Conservation (phyloP, 768 basidiomycete genomes). For the Suillus hirtellus region DNA sequence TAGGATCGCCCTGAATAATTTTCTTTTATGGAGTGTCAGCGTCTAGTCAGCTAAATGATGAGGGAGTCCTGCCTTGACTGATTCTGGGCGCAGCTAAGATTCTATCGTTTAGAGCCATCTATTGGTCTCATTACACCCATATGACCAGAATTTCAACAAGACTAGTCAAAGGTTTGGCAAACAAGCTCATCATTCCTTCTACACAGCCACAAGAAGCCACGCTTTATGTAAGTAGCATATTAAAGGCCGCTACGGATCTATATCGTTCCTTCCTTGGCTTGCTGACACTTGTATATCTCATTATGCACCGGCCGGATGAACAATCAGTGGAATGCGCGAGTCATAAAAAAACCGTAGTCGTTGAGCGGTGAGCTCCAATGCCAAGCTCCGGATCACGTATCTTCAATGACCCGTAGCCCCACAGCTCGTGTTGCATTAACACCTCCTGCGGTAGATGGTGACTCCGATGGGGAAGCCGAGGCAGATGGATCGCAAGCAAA, state of each 20-base stretch:
- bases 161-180: background rate
- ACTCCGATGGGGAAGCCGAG: conserved; percentile 39
- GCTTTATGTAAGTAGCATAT: conserved; percentile 4
- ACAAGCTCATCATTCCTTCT: background rate
- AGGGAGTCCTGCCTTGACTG: background rate
- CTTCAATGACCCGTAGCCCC: conserved; percentile 19
- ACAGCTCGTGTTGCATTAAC: conserved; percentile 52
- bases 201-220: conserved; percentile 8
- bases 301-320: conserved; percentile 4
- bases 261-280: background rate
- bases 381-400: conserved; percentile 7
- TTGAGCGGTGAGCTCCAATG: conserved; percentile 24
- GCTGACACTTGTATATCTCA: background rate
- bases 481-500: conserved; percentile 41
- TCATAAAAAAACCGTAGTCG: conserved; percentile 25
- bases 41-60: background rate
- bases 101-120: conserved; percentile 1
- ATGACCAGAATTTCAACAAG: too few relatives aligned
- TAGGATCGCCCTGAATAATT: conserved; percentile 1
- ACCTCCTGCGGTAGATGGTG: conserved; percentile 16
- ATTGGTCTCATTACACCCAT: background rate
- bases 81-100: background rate
- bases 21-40: background rate
- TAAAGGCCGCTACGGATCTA: background rate
- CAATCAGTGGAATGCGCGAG: conserved; percentile 14